Conservation (phyloP, 805 yeast species). For the Yamadazyma phyllophila region DNA sequence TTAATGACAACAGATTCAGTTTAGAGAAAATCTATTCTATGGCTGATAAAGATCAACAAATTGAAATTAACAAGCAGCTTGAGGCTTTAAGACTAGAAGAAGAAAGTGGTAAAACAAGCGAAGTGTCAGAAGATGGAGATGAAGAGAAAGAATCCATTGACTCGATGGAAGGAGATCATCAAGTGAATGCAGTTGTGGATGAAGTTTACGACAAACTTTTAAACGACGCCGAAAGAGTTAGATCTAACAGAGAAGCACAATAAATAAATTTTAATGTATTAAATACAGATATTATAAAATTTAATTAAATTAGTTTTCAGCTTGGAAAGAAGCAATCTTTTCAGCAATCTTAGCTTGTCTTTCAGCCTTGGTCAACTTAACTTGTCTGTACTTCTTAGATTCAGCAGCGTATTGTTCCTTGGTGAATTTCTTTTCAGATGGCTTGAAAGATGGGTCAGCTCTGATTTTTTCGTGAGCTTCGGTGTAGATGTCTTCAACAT, state of each 20-base stretch:
- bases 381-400: constrained; percentile 87
- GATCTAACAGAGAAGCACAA: constrained; percentile 40
- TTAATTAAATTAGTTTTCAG: constrained; percentile 33
- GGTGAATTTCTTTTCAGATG: constrained; percentile 89
- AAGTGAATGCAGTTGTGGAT: constrained; percentile 51
- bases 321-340: constrained; percentile 91
- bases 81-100: constrained; percentile 11
- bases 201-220: constrained; percentile 71
- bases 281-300: neutral
- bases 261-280: constrained; percentile 12
- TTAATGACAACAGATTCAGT: constrained; percentile 52
- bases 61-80: constrained; percentile 18
- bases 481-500: constrained; percentile 90
- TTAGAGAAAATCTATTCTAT: constrained; percentile 48
- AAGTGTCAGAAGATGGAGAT: neutral
- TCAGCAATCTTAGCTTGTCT: constrained; percentile 85
- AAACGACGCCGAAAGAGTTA: constrained; percentile 63
- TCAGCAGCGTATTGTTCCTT: constrained; percentile 98
- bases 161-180: constrained; percentile 15
- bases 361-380: constrained; percentile 87
- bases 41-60: constrained; percentile 18
- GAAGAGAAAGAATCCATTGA: constrained; percentile 28
- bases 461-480: constrained; percentile 96
- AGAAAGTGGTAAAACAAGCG: neutral
- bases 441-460: constrained; percentile 90